Evolutionary conservation across 371 early-diverging fungal species (phyloP), one percentile per base, ranked within the genome.

Genomic region (Saksenaea vasiformis): DNA sequence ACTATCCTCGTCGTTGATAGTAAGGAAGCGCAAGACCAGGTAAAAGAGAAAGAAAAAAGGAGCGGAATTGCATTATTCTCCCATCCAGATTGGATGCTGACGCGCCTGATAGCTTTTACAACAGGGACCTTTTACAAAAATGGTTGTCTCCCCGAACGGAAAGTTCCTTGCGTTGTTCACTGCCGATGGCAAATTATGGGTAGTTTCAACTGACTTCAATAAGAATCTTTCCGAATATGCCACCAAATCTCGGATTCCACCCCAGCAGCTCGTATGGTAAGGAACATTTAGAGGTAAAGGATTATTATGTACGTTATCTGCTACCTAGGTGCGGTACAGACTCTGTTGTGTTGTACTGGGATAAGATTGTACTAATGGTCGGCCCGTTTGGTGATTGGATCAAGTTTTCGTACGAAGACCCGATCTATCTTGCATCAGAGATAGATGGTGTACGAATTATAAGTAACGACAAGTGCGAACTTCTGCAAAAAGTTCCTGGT

Each of bases 381-480:
- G 98, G 97, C 0, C 98, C 97, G 0, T 94, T 90, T 77, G 97
- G 97, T 14, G 95, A 94, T 66, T 90, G 90, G 78, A 89, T 96
- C 59, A 89, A 91, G 78, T 91, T 91, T 63, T 66, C 86, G 0
- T 90, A 93, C 60, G 96, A 94, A 17, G 88, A 91, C 15, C 82
- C 89, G 2, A 90, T 94, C 24, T 88, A 85, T 60, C 68, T 98
- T 35, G 85, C 93, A 22, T 85, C 95, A 4, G 98, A 98, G 74
- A 83, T 94, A 9, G 99, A 98, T 69, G 95, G 96, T 28, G 90
- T 95, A n/a, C 86, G 97, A 19, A 88, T 98, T 56, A 89, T 98
- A 47, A 93, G 89, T 58, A 85, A 79, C 19, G 87, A 89, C 37
- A 87, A 84, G 57, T 95, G 93, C 71, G 95, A 94, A 65, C 86